Conservation (phyloP, 441 rosid species). For the Heliophila coronopifolia region DNA sequence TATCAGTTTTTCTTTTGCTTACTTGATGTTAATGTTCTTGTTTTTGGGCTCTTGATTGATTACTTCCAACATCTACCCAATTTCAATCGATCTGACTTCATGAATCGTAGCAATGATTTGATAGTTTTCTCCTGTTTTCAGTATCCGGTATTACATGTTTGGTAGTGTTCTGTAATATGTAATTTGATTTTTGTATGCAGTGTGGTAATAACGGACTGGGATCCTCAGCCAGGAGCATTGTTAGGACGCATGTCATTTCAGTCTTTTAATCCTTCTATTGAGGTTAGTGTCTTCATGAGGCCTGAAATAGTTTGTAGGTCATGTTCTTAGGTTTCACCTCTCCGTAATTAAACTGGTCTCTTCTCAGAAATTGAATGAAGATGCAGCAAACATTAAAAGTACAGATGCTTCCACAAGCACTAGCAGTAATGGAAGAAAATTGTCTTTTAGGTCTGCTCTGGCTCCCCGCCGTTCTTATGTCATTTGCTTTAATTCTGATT, state of each 20-base stretch:
- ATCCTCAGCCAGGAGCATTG: constrained; percentile 76
- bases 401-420: constrained; percentile 40
- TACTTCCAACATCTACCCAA: neutral
- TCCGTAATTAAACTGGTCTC: constrained; percentile 14
- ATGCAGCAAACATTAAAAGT: constrained; percentile 31
- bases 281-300: constrained; percentile 48
- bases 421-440: constrained; percentile 33
- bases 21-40: constrained; percentile 36
- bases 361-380: constrained; percentile 71
- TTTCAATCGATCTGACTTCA: neutral
- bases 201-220: constrained; percentile 82
- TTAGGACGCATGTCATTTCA: constrained; percentile 88
- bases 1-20: neutral
- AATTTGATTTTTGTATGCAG: constrained; percentile 33
- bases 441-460: constrained; percentile 43
- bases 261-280: constrained; percentile 85
- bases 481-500: neutral
- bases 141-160: neutral
- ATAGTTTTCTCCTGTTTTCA: neutral
- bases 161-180: neutral
- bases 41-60: neutral
- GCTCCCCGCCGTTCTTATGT: neutral
- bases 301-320: neutral
- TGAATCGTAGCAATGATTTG: neutral
- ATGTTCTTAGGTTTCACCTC: neutral